Evolutionary conservation across 2,329 filamentous ascomycete genomes (phyloP), one percentile per base, ranked within the genome.

Genomic region (Knufia fluminis): DNA sequence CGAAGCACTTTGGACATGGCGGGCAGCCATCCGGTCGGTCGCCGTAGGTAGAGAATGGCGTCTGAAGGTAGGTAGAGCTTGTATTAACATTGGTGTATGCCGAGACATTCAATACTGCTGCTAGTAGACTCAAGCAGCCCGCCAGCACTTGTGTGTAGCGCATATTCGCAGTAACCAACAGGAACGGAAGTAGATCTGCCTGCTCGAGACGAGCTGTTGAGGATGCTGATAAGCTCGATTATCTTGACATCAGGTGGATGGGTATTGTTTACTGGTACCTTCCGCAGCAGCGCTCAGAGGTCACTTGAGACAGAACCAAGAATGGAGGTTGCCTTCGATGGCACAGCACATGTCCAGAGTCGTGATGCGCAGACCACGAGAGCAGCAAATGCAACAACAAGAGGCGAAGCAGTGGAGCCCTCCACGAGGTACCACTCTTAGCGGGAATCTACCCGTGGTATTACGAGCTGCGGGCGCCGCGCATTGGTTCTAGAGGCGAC

Each of bases 1-100:
- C 97, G 77, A 98, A 98, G 73, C 92, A 91, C 57, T 60, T 61
- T 8, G 63, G 66, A 51, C 60, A 74, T 26, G 68, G 60, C 46
- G 65, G 61, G 48, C 55, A 61, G 64, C 87, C 80, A 55, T 78
- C 78, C 4, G 88, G 85, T 44, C 86, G 79, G 60, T 85, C 81
- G 57, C 80, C 83, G 68, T 41, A 90, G 70, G 32, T 83, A 77
- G 62, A 73, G 63, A 85, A 79, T 36, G 56, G 57, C 12, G 79
- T 78, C 59, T 74, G 78, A 63, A 78, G 71, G 68, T 76, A 79
- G 57, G 80, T 78, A 55, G 75, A 64, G 45, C 77, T 75, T 47
- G 79, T 79, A 60, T 78, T 81, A 63, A 82, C 84, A 26, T 54
- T 56, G 46, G 9, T 36, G n/a, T 60, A 66, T 24, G 60, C 60